Percentiles rank a stretch among this genome's conserved stretches.
These are phyloP conservation scores for Daphne laureola DNA, from an alignment of 441 rosid genomes.

Conservation along the genomic window DNA sequence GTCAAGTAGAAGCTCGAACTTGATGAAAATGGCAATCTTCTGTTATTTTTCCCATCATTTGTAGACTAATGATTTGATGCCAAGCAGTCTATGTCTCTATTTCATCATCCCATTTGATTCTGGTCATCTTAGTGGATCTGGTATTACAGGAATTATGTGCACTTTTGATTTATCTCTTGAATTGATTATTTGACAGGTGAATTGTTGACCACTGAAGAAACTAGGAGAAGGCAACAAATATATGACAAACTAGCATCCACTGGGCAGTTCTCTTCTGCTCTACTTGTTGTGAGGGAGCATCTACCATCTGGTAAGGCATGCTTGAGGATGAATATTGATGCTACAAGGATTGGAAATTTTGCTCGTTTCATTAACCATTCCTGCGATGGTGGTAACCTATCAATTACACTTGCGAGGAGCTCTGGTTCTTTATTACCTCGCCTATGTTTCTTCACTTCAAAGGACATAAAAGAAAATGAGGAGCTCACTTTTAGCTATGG, in stretches of 20 bases:
- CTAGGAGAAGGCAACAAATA: conserved; percentile 49
- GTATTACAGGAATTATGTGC: no score
- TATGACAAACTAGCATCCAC: conserved; percentile 51
- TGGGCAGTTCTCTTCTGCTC: conserved; percentile 49
- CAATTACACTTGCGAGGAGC: conserved; percentile 48
- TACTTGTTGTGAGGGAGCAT: conserved; percentile 82
- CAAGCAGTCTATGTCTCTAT: no score
- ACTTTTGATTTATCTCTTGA: no score
- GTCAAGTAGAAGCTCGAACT: no score
- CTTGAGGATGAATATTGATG: conserved; percentile 77
- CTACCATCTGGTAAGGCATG: conserved; percentile 84
- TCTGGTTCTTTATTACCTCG: conserved; percentile 60
- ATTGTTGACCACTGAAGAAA: conserved; percentile 59
- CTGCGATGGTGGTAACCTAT: conserved; percentile 81
- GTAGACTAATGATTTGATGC: no score
- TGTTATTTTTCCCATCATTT: no score
- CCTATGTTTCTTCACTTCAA: conserved; percentile 78
- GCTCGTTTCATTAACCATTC: conserved; percentile 87
- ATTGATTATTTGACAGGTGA: conserved; percentile 44
- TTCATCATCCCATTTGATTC: no score
- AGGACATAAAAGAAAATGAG: conserved; percentile 48
- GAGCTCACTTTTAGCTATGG: conserved; percentile 88
- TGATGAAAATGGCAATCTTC: no score
- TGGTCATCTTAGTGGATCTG: no score
- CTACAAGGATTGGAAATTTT: conserved; percentile 68